phyloP scores from a whole-genome alignment of 169 alveolate genomes.

The Plasmodium cynomolgi region DNA sequence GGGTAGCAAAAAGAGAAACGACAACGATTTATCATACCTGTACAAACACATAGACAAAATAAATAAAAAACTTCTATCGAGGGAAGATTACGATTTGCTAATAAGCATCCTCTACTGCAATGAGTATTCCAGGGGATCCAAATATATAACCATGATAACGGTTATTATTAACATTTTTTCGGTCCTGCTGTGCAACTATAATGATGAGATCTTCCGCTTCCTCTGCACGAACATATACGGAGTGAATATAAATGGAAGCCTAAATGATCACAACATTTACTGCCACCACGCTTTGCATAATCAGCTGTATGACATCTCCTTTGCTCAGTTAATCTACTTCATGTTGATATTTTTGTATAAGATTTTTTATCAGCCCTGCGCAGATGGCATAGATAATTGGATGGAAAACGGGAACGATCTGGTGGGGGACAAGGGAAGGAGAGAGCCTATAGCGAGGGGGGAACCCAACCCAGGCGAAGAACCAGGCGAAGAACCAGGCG shows the following conservation, averaged over 20 bases:
- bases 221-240: conserved; percentile 57
- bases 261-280: conserved; percentile 11
- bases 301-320: conserved; percentile 60
- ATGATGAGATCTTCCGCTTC: conserved; percentile 32
- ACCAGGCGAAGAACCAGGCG: neutral
- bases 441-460: neutral
- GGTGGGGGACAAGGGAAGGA: neutral
- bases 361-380: conserved; percentile 47
- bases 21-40: neutral
- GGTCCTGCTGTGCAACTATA: conserved; percentile 37
- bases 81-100: conserved; percentile 24
- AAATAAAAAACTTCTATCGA: conserved; percentile 4
- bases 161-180: conserved; percentile 68
- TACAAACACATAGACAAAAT: conserved; percentile 29
- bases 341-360: conserved; percentile 65
- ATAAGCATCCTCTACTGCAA: conserved; percentile 29
- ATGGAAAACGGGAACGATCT: neutral
- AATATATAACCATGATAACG: conserved; percentile 61
- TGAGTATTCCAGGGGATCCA: conserved; percentile 41
- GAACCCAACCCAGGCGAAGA: neutral
- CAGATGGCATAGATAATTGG: neutral
- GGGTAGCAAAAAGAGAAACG: neutral
- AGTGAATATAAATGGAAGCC: neutral
- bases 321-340: conserved; percentile 69
- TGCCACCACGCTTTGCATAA: neutral